A percentile compares a stretch with the other conserved stretches of the same genome.
phyloP scores from a whole-genome alignment of 805 yeast genomes.

The Priceomyces haplophilus region DNA sequence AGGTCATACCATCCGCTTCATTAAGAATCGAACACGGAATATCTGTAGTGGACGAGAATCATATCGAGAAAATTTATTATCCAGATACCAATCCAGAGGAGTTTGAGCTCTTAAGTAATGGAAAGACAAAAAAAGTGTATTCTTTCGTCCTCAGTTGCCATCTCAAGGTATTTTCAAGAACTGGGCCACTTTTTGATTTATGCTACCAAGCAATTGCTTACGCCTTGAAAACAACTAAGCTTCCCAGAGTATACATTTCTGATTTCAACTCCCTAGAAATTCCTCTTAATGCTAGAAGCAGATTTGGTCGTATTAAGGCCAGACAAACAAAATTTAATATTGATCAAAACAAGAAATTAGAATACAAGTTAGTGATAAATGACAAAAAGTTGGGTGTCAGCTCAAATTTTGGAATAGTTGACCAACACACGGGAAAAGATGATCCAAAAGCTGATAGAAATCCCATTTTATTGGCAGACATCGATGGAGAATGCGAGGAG shows the following conservation, averaged over 20 bases:
- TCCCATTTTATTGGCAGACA: conserved; percentile 59
- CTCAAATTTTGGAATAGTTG: conserved; percentile 61
- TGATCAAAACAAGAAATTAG: conserved; percentile 40
- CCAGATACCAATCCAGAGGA: conserved; percentile 19
- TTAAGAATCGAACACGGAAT: conserved; percentile 21
- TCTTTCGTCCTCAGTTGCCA: conserved; percentile 62
- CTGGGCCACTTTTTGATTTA: conserved; percentile 78
- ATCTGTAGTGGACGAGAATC: conserved; percentile 19
- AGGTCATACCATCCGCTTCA: conserved; percentile 42
- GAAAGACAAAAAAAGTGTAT: conserved; percentile 16
- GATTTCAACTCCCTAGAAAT: conserved; percentile 55
- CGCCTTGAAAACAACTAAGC: conserved; percentile 55
- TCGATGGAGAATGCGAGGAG: conserved; percentile 87
- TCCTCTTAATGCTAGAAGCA: conserved; percentile 51
- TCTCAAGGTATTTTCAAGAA: conserved; percentile 71
- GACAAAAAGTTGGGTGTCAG: conserved; percentile 38
- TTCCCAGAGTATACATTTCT: conserved; percentile 70
- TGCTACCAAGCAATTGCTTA: conserved; percentile 66
- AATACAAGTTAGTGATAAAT: conserved; percentile 38
- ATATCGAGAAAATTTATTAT: conserved; percentile 17
- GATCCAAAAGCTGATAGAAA: conserved; percentile 26
- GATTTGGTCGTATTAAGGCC: conserved; percentile 49
- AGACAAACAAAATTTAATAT: conserved; percentile 42
- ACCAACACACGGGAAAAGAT: conserved; percentile 25
- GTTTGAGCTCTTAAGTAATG: conserved; percentile 11